These are phyloP conservation scores for Deuterostichococcus epilithicus DNA, from an alignment of 139 green algal genomes.

Conservation along the genomic window DNA sequence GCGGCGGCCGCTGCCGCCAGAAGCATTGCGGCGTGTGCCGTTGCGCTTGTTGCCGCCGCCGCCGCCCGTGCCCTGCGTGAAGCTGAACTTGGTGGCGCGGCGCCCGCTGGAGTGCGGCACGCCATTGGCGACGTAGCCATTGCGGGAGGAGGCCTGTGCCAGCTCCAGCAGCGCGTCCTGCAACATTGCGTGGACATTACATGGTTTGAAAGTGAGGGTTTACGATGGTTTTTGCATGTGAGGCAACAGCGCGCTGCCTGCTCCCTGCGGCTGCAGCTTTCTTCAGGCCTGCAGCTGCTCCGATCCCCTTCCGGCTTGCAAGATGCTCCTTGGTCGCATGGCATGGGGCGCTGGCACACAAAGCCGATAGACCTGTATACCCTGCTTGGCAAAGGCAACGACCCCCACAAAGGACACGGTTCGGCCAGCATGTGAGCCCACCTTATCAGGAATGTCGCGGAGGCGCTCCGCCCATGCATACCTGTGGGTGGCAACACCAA, in stretches of 20 bases:
- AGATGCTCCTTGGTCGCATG: not conserved
- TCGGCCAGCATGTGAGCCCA: not conserved
- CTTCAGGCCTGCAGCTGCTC: not conserved
- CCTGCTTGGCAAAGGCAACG: constrained; percentile 7
- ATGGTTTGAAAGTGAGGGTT: not conserved
- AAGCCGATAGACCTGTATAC: not conserved
- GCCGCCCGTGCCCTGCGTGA: constrained; percentile 22
- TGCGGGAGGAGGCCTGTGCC: constrained; percentile 30
- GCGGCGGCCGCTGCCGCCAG: not conserved
- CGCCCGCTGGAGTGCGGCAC: not conserved
- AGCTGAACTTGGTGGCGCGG: constrained; percentile 20
- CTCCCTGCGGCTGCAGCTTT: no score
- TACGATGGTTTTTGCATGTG: not conserved
- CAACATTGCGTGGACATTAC: not conserved
- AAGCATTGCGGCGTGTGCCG: constrained; percentile 5
- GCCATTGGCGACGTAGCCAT: not conserved
- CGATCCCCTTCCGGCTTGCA: not conserved
- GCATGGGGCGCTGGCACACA: not conserved
- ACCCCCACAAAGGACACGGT: not conserved
- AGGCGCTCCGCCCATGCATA: constrained; percentile 57
- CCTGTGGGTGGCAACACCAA: constrained; percentile 9
- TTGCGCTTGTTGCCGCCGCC: constrained; percentile 4
- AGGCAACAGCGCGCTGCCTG: not conserved
- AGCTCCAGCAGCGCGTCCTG: constrained; percentile 35
- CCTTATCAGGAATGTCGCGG: constrained; percentile 49